phyloP scores from a whole-genome alignment of 163 green algal genomes.

The Scenedesmus sp. region DNA sequence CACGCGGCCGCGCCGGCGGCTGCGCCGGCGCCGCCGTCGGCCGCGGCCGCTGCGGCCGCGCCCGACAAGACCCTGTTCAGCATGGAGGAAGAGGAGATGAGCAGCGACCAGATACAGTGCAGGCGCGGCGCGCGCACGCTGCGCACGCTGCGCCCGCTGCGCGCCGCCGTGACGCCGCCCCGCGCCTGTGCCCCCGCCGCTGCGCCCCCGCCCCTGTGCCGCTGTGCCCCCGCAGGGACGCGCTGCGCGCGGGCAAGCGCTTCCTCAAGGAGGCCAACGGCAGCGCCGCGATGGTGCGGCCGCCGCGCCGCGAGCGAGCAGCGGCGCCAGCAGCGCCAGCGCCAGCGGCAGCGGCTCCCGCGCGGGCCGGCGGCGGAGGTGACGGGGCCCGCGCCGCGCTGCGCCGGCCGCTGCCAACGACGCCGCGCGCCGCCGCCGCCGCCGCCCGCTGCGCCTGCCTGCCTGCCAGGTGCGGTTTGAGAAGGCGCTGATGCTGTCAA shows the following conservation, averaged over 20 bases:
- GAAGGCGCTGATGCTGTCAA: constrained; percentile 93
- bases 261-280: constrained; percentile 83
- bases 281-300: constrained; percentile 71
- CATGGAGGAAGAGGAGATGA: constrained; percentile 86
- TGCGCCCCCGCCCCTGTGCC: background rate
- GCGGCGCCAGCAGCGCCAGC: too few relatives aligned
- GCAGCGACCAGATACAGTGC: constrained; percentile 72
- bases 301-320: too few relatives aligned
- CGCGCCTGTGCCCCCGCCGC: background rate
- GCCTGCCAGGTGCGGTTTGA: too few relatives aligned
- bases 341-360: too few relatives aligned
- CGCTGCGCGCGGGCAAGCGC: constrained; percentile 84
- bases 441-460: too few relatives aligned
- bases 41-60: background rate
- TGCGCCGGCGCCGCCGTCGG: background rate
- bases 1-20: background rate
- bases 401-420: too few relatives aligned
- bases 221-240: constrained; percentile 47
- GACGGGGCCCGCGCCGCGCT: too few relatives aligned
- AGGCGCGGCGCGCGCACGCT: constrained; percentile 47
- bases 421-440: too few relatives aligned
- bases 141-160: background rate
- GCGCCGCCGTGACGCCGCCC: background rate
- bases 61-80: constrained; percentile 58
- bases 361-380: too few relatives aligned